These are phyloP conservation scores for Oxalis stricta DNA, from an alignment of 441 rosid genomes.

Conservation along the genomic window DNA sequence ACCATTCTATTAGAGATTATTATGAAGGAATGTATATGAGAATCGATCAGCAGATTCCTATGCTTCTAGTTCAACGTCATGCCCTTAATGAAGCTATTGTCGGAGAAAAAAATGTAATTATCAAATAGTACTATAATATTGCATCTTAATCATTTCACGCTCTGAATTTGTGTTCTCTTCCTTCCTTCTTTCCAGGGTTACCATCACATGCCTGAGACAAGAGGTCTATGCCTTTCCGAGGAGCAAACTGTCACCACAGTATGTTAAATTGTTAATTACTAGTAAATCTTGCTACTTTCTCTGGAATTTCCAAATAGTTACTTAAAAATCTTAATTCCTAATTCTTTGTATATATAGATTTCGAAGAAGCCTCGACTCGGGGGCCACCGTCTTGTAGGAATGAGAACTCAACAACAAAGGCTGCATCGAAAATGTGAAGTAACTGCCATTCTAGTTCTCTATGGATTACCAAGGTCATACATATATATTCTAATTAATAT, in stretches of 20 bases:
- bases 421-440: slow-evolving; percentile 75
- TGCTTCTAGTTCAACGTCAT: slow-evolving; percentile 83
- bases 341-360: slow-evolving; percentile 26
- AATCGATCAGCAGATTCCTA: slow-evolving; percentile 77
- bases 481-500: not conserved
- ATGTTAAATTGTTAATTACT: slow-evolving; percentile 15
- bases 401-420: slow-evolving; percentile 68
- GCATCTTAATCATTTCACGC: too few relatives aligned
- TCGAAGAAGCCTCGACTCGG: slow-evolving; percentile 50
- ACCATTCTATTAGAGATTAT: slow-evolving; percentile 72
- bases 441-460: slow-evolving; percentile 89
- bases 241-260: slow-evolving; percentile 88
- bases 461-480: slow-evolving; percentile 79
- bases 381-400: slow-evolving; percentile 47
- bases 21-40: slow-evolving; percentile 87
- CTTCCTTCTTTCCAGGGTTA: slow-evolving; percentile 49
- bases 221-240: slow-evolving; percentile 88
- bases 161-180: too few relatives aligned
- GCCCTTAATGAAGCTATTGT: slow-evolving; percentile 84
- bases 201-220: slow-evolving; percentile 92
- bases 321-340: not conserved
- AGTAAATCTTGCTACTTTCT: not conserved
- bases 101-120: slow-evolving; percentile 71
- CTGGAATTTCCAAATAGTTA: not conserved
- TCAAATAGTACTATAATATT: too few relatives aligned